Evolutionary conservation across 805 yeast genomes (phyloP), one percentile per base, ranked within the genome.

Genomic region (Metschnikowia continentalis): DNA sequence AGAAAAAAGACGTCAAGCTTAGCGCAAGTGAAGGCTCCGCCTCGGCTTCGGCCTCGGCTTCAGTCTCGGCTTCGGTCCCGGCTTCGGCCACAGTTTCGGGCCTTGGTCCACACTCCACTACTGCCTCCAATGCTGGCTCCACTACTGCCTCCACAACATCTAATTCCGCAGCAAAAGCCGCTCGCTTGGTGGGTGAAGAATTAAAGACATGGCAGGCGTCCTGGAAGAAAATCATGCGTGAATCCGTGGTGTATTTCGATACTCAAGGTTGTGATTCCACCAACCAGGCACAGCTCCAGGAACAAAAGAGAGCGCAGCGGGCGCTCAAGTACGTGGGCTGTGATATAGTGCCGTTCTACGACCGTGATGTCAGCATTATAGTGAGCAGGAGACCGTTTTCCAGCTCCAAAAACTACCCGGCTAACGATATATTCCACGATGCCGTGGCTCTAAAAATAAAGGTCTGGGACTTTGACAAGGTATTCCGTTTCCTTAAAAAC

Each of bases 381-480:
- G 80, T 92, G 20, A 82, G 94, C 13, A 76, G 83, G 56, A 75
- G 96, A 53, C 63, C 75, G 45, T 70, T 72, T 64, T 66, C 74
- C 59, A 55, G 76, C 51, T 60, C 55, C 54, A 62, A 59, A 38
- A 74, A 64, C 11, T 80, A 83, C 62, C 64, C 72, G 54, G 67
- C 59, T 67, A 79, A 56, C 52, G 96, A 91, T 64, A 82, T 89
- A 7, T 78, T 90, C 57, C 74, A 79, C 48, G 78, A 81, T 54
- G 95, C 91, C 5, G 65, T 70, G 32, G 74, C 72, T 45, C 77
- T 76, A 47, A 82, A 81, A 53, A 79, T 86, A 66, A 89, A 91
- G 65, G 86, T 91, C 22, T 92, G 97, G 97, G 81, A 85, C 37
- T 84, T 81, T 60, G 96, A 89, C 50, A 92, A 91, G 66, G 90